Evolutionary conservation across 1,139 yeast genomes (phyloP), one percentile per base, ranked within the genome.

Genomic region (Nakaseomyces glabratus): DNA sequence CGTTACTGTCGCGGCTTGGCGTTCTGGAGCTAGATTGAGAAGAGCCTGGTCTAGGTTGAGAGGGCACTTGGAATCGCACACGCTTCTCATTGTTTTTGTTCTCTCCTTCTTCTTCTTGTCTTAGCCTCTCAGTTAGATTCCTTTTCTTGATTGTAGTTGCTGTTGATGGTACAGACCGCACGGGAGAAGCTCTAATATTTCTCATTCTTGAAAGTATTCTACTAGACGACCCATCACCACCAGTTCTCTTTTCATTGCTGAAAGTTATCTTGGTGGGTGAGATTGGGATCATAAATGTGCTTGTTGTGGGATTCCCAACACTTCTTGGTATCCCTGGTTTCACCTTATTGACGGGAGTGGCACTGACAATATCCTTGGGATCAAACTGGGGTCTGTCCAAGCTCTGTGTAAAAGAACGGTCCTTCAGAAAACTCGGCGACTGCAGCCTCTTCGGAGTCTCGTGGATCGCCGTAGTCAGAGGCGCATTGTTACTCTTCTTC

Each of bases 171-270:
- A 44, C 43, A 7, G 21, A 19, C 21, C 46, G 39, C 31, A 44
- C 43, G 6, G 50, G 50, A 4, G 50, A 46, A 28, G 43, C 23
- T 11, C 41, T 36, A 4, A 48, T 48, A 16, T 43, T 42, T 18
- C 42, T 35, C 23, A 49, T 46, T 31, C 55, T 39, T 5, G 52
- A 41, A 19, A 49, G 42, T 19, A 49, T 46, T 29, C 51, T 48
- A 19, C 51, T 46, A 24, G 46, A 35, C 2, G 53, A 47, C 3
- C 55, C 55, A 31, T 49, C 53, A 12, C 55, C 55, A 24, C 53
- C 53, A 8, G 41, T 34, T 11, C 34, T 38, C 10, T 41, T 40
- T 16, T 36, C 42, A 29, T 40, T 42, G 24, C 47, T 41, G 18
- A 46, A 45, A 7, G 38, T 39, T 13, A 42, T 23, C 32, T 40